Evolutionary conservation across 2,329 filamentous ascomycete genomes (phyloP).

Genomic region (Chrysoporthe austroafricana): DNA sequence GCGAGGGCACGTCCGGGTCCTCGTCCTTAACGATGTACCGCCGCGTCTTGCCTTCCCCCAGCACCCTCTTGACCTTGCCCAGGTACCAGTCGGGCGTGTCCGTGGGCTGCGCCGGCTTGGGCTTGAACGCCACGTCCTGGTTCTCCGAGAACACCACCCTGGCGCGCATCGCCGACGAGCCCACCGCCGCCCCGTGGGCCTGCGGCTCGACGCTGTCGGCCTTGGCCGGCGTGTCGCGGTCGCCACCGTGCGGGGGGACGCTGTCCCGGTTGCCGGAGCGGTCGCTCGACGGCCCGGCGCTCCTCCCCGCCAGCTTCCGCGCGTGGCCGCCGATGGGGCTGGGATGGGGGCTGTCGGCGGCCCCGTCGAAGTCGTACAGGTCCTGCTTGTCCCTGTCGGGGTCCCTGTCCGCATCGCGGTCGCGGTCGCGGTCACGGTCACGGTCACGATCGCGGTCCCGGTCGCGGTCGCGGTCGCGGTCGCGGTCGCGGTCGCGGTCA

Average conservation of each 20-base stretch:
- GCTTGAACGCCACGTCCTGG: slow-evolving; percentile 70
- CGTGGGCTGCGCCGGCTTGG: slow-evolving; percentile 53
- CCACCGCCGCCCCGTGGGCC: slow-evolving; percentile 37
- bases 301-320: slow-evolving; percentile 41
- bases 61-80: slow-evolving; percentile 75
- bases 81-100: slow-evolving; percentile 71
- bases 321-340: slow-evolving; percentile 43
- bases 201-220: slow-evolving; percentile 61
- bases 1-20: slow-evolving; percentile 68
- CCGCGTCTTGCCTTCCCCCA: slow-evolving; percentile 76
- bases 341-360: slow-evolving; percentile 47
- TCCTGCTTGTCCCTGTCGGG: slow-evolving; percentile 33
- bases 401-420: slow-evolving; percentile 40
- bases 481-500: slow-evolving; percentile 22
- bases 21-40: slow-evolving; percentile 81
- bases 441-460: slow-evolving; percentile 29
- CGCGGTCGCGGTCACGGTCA: slow-evolving; percentile 35
- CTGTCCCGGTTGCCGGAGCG: slow-evolving; percentile 35
- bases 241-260: slow-evolving; percentile 42
- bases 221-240: slow-evolving; percentile 59
- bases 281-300: slow-evolving; percentile 36
- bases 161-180: slow-evolving; percentile 46
- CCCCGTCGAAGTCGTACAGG: slow-evolving; percentile 49
- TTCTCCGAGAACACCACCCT: slow-evolving; percentile 63
- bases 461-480: slow-evolving; percentile 37